Evolutionary conservation across 805 yeast species (phyloP).

Genomic region (Candida multigemmis): DNA sequence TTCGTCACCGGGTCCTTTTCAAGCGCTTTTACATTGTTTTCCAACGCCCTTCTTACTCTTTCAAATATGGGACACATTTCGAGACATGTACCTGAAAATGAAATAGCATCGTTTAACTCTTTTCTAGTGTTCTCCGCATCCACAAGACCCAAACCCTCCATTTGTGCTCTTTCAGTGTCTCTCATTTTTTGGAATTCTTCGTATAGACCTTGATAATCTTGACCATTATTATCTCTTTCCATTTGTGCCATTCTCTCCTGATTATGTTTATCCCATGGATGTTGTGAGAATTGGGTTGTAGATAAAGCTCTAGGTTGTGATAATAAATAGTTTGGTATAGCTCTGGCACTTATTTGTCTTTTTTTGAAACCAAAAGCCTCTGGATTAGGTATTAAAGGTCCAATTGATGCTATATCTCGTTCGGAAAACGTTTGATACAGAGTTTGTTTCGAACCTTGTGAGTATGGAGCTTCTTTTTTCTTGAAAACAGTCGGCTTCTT

Average conservation of each 20-base stretch:
- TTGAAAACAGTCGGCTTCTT: no score
- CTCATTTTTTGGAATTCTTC: constrained; percentile 70
- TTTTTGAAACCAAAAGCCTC: constrained; percentile 18
- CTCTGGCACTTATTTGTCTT: constrained; percentile 10
- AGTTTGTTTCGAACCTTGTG: no score
- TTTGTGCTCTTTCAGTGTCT: constrained; percentile 61
- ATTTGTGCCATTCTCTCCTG: constrained; percentile 50
- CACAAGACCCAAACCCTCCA: constrained; percentile 77
- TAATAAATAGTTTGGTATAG: constrained; percentile 25
- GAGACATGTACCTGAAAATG: constrained; percentile 77
- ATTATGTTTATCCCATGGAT: constrained; percentile 69
- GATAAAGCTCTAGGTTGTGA: constrained; percentile 25
- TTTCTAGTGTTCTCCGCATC: constrained; percentile 81
- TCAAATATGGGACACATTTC: constrained; percentile 97
- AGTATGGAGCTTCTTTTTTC: no score
- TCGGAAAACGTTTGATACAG: constrained; percentile 10
- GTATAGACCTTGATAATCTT: constrained; percentile 63
- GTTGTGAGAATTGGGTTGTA: constrained; percentile 23
- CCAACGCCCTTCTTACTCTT: constrained; percentile 76
- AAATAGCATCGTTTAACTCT: constrained; percentile 79
- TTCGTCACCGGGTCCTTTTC: constrained; percentile 57
- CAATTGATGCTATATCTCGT: constrained; percentile 15
- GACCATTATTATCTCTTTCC: constrained; percentile 34
- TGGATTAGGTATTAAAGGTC: constrained; percentile 21
- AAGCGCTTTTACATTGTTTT: constrained; percentile 72